Evolutionary conservation across 768 basidiomycete genomes (phyloP), one percentile per base, ranked within the genome.

Genomic region (Agaricus sinodeliciosus): DNA sequence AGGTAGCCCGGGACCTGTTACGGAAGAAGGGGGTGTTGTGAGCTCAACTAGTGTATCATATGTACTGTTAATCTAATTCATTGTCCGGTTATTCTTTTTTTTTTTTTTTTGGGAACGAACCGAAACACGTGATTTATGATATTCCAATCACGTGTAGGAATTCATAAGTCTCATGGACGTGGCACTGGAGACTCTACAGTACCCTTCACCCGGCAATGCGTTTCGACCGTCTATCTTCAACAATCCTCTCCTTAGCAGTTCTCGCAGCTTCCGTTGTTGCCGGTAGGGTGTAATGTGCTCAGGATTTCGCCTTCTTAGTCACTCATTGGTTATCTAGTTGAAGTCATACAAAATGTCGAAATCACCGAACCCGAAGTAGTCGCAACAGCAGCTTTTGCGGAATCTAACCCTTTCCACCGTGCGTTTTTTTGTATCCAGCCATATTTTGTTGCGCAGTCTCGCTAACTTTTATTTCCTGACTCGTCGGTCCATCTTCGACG

Each of bases 371-470:
- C 81, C 44, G 84, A 82, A 62, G 69, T 90, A 53, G 48, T 67
- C 42, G 75, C 69, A 12, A 66, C 65, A 57, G 82, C 82, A 51
- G 70, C 75, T 6, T 91, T 90, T 65, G 79, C 82, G 13, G 84
- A 88, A 58, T 72, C 73, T 45, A 90, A 91, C 62, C 76, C 81
- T 1, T 89, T 90, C 60, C 84, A 82, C 60, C 86, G 89, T 90
- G 66, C 58, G 88, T 78, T 46, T 48, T n/a, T 26, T 16, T 5
- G 15, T n/a, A 11, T 31, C 11, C 7, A 45, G 15, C 34, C 51
- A 11, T 40, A 57, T 25, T 25, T 46, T 26, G 39, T 41, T 13
- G 26, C 22, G 3, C 22, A 22, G 22, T 36, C 43, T 25, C 34
- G 19, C 9, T 41, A 35, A 37, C 28, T 16, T 16, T 48, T 49